These are phyloP conservation scores for Elsinoe ampelina DNA, from an alignment of 2,329 filamentous ascomycete genomes.

Conservation along the genomic window DNA sequence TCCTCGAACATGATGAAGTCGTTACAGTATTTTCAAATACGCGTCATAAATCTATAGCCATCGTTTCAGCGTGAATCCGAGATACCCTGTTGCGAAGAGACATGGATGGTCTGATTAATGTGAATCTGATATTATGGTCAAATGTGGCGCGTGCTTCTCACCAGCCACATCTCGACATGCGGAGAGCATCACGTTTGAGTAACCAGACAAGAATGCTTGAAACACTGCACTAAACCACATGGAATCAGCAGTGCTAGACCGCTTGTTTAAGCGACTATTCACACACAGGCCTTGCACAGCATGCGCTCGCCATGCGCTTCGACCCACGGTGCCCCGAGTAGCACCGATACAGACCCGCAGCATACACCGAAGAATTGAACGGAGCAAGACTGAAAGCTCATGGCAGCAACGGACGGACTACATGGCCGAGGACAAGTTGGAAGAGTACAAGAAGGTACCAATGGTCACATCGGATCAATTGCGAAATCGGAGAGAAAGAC, in stretches of 20 bases:
- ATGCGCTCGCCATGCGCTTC: slow-evolving; percentile 25
- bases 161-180: slow-evolving; percentile 6
- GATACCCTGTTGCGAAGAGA: neutral
- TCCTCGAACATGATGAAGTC: slow-evolving; percentile 1
- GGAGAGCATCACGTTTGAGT: neutral
- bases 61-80: neutral
- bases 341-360: slow-evolving; percentile 12
- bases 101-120: neutral
- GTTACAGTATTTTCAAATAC: neutral
- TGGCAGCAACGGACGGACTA: slow-evolving; percentile 81
- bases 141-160: neutral
- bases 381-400: slow-evolving; percentile 51
- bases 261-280: slow-evolving; percentile 79
- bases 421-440: slow-evolving; percentile 64
- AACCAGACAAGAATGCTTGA: neutral
- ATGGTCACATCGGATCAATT: slow-evolving; percentile 77
- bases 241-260: slow-evolving; percentile 71
- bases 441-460: slow-evolving; percentile 75
- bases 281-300: slow-evolving; percentile 59
- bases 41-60: neutral
- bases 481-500: slow-evolving; percentile 62
- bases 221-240: slow-evolving; percentile 40
- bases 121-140: neutral
- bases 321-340: slow-evolving; percentile 12
- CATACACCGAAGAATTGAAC: slow-evolving; percentile 20